phyloP scores from a whole-genome alignment of 768 basidiomycete genomes.

The Suillus americanus region DNA sequence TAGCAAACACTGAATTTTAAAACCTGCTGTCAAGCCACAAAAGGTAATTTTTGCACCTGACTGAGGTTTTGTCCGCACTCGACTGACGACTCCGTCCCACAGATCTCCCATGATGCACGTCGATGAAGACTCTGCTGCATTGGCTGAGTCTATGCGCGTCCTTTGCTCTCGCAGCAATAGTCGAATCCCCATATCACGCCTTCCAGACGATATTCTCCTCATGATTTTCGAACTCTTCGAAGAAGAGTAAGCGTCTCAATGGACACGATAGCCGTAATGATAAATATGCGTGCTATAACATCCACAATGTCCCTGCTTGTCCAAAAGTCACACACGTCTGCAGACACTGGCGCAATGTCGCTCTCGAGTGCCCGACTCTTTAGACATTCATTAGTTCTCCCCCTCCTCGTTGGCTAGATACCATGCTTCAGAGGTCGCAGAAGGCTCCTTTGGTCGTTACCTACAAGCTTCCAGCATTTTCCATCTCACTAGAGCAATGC shows the following conservation, averaged over 20 bases:
- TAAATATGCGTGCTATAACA: accelerated
- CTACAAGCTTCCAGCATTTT: not conserved
- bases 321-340: not conserved
- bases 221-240: not conserved
- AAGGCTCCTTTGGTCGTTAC: not conserved
- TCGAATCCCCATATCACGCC: not conserved
- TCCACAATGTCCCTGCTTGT: not conserved
- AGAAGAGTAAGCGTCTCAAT: not conserved
- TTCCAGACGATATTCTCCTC: not conserved
- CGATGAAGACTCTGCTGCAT: not conserved
- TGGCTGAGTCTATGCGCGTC: not conserved
- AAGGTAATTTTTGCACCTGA: not conserved
- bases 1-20: not conserved
- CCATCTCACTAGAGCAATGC: not conserved
- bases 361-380: not conserved
- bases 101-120: not conserved
- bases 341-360: not conserved
- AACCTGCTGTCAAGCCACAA: not conserved
- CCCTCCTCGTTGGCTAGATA: not conserved
- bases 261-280: not conserved
- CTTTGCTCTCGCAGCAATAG: not conserved
- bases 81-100: not conserved
- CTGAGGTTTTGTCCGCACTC: not conserved
- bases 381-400: not conserved
- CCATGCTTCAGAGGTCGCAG: constrained; percentile 1